Base-by-base conservation (phyloP, 495 filamentous ascomycete genomes). In the Neurospora cerealis region DNA sequence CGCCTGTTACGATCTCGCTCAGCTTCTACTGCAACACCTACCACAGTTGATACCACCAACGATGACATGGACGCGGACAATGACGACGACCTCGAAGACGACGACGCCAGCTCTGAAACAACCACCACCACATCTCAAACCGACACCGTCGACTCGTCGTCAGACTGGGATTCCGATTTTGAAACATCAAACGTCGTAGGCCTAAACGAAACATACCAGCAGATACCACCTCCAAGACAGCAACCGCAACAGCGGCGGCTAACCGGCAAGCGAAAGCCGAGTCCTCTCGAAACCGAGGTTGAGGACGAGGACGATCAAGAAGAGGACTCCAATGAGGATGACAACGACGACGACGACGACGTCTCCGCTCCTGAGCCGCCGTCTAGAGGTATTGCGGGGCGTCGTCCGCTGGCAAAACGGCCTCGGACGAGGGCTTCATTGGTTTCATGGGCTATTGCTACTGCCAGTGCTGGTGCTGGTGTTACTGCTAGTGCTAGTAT, bases 271-370 rank as follows among this genome's bases (percentile, higher is more conserved):
- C 54, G 54, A 32, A 66, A 66, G 2, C 15, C 7, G 1, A 9
- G 15, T 32, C 54, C 19, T 36, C 46, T 72, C 24, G 74, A 77
- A 73, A 73, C 70, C 75, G 73, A 72, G 60, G 60, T 46, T n/a
- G 70, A 60, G 9, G 46, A 72, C 19, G 72, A 72, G 6, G 62
- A 48, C n/a, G 24, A 73, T 6, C 69, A 72, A n/a, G 40, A 70
- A 36, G 73, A 74, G 46, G 36, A 34, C 21, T 34, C 60, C n/a
- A 1, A 72, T 4, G 17, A 62, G 42, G 19, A 72, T 17, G 39
- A 32, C 21, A 15, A 21, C 10, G 4, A 62, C 36, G 7, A 48
- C 17, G 7, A 34, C 71, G 28, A 62, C 8, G 28, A 28, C 6
- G 7, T 66, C 54, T 10, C 42, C 41, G 41, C 17, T 42, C 41